These are phyloP conservation scores for Xerocomus brunneocitrinus DNA, from an alignment of 768 basidiomycete genomes.

Conservation along the genomic window DNA sequence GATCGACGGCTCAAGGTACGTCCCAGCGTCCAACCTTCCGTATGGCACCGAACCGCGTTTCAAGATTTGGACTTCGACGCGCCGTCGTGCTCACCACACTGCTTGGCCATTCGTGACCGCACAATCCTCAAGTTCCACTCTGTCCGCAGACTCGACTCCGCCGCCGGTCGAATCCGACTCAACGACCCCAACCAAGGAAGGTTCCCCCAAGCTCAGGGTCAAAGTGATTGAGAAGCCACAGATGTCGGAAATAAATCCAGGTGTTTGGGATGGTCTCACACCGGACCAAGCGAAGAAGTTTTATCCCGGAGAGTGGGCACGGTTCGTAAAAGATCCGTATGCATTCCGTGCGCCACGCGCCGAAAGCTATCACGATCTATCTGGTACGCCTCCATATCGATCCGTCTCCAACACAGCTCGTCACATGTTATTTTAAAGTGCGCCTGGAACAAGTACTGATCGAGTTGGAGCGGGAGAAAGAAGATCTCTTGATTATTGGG, in stretches of 20 bases:
- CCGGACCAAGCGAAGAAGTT: conserved; percentile 84
- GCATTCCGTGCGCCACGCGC: conserved; percentile 87
- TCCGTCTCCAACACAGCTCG: not conserved
- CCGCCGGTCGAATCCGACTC: not conserved
- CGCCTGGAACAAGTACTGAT: conserved; percentile 90
- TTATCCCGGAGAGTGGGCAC: conserved; percentile 92
- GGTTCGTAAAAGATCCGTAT: conserved; percentile 91
- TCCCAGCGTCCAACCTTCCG: conserved; percentile 3
- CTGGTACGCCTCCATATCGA: conserved; percentile 44
- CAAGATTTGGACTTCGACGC: conserved; percentile 96
- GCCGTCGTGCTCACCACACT: conserved; percentile 88
- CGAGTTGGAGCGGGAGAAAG: conserved; percentile 90
- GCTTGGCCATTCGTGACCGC: conserved; percentile 85
- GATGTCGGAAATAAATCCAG: conserved; percentile 98
- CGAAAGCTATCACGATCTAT: conserved; percentile 96
- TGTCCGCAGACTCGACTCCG: conserved; percentile 4
- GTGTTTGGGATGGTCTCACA: conserved; percentile 93
- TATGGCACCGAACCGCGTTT: not conserved
- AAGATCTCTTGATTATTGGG: conserved; percentile 93
- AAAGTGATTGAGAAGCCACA: conserved; percentile 93
- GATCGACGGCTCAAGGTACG: conserved; percentile 66
- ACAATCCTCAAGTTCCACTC: conserved; percentile 9
- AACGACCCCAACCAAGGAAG: conserved; percentile 1
- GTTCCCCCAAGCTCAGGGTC: conserved; percentile 41
- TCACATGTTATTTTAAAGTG: conserved; percentile 43